A percentile compares a stretch with the other conserved stretches of the same genome.
Conservation (phyloP, 225 moss, liverwort and hornwort genomes). For the Climacium dendroides region DNA sequence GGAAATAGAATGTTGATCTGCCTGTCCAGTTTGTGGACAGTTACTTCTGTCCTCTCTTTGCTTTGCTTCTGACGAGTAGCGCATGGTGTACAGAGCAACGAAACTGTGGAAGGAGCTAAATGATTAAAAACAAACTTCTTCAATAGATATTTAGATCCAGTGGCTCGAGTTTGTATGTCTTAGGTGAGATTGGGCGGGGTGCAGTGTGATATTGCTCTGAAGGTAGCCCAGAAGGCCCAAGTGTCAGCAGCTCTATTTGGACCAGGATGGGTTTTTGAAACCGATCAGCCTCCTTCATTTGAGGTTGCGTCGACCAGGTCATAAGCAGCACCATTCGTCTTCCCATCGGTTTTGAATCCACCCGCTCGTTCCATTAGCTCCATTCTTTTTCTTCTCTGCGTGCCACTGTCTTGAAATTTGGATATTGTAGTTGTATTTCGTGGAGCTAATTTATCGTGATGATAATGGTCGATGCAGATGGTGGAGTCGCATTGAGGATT, state of each 20-base stretch:
- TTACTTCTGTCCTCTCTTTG: background rate
- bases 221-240: slow-evolving; percentile 45
- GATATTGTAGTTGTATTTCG: background rate
- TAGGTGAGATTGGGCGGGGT: background rate
- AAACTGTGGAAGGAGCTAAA: background rate
- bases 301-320: slow-evolving; percentile 49
- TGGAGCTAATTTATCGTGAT: background rate
- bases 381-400: background rate
- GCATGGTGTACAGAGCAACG: background rate
- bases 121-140: background rate
- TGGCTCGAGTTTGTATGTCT: background rate
- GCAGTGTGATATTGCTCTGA: slow-evolving; percentile 79
- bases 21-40: background rate
- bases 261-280: slow-evolving; percentile 83
- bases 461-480: slow-evolving; percentile 7
- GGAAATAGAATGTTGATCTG: background rate
- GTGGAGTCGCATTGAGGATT: slow-evolving; percentile 26
- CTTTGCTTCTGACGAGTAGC: background rate
- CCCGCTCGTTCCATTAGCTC: background rate
- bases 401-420: background rate
- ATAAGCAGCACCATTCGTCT: background rate
- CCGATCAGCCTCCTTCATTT: slow-evolving; percentile 47
- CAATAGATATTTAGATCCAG: background rate
- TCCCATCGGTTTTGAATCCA: background rate
- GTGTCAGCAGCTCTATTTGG: slow-evolving; percentile 90